These are phyloP conservation scores for Ceratobasidium sp. DNA, from an alignment of 1,284 basidiomycete genomes.

Conservation along the genomic window DNA sequence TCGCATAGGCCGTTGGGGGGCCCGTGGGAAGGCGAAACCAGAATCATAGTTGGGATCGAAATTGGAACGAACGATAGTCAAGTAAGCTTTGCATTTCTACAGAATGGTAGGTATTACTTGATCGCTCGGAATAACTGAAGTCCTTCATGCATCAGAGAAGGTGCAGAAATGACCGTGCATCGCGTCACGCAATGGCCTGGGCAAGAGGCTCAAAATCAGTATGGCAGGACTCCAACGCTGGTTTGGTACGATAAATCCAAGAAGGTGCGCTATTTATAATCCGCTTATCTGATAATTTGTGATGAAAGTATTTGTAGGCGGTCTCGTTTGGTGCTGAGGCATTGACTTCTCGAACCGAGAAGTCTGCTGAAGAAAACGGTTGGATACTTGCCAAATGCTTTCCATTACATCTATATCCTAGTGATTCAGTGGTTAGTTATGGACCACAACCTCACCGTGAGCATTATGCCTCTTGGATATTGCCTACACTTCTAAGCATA, in stretches of 20 bases:
- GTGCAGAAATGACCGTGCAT: background rate
- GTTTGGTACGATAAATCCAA: background rate
- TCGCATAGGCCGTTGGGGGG: too few species aligned
- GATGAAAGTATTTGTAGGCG: background rate
- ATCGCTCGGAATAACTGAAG: too few species aligned
- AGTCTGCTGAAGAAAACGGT: background rate
- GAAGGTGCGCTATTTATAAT: background rate
- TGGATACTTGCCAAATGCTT: background rate
- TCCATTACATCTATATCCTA: conserved; percentile 12
- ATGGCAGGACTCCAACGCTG: background rate
- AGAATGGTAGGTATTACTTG: background rate
- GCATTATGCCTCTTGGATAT: background rate
- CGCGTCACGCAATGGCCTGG: conserved; percentile 16
- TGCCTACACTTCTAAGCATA: too few species aligned
- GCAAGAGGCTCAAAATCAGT: background rate
- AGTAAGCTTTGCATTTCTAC: background rate
- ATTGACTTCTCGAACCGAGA: background rate
- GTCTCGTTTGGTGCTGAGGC: conserved; percentile 22
- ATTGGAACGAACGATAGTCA: conserved; percentile 11
- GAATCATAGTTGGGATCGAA: conserved; percentile 5
- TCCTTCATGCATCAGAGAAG: too few species aligned
- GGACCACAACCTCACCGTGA: background rate
- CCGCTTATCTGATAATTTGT: background rate
- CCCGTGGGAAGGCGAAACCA: background rate
- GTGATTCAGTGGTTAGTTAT: background rate